Percentiles rank a stretch among this genome's conserved stretches.
These are phyloP conservation scores for Penicillium paxilli DNA, from an alignment of 495 filamentous ascomycete species.

Conservation along the genomic window DNA sequence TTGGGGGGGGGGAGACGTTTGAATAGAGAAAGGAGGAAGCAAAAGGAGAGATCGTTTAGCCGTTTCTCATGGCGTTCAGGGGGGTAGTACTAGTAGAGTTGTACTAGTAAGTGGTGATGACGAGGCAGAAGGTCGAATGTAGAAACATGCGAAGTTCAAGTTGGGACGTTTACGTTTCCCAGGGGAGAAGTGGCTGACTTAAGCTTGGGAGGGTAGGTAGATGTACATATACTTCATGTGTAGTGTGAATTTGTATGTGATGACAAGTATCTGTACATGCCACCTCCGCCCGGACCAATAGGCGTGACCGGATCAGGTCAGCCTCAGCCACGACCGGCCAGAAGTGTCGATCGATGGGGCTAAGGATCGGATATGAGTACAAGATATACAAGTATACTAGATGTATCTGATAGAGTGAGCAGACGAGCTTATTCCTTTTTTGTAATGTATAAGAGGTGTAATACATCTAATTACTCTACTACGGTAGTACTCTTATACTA, in stretches of 20 bases:
- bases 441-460: too few species aligned
- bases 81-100: not conserved
- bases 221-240: not conserved
- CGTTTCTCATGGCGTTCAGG: slow-evolving; percentile 18
- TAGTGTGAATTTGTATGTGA: not conserved
- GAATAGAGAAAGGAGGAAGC: not conserved
- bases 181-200: slow-evolving; percentile 31
- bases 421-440: too few species aligned
- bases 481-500: too few species aligned
- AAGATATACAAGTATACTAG: not conserved
- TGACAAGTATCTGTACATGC: not conserved
- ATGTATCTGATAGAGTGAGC: too few species aligned
- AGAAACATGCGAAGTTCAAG: too few species aligned
- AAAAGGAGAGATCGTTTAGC: slow-evolving; percentile 5
- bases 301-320: slow-evolving; percentile 20
- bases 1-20: not conserved
- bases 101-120: slow-evolving; percentile 4
- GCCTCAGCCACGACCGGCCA: too few species aligned
- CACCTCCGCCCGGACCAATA: slow-evolving; percentile 9
- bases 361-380: not conserved
- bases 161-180: slow-evolving; percentile 28
- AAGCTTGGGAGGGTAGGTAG: slow-evolving; percentile 13
- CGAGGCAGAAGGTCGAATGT: slow-evolving; percentile 9
- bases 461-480: too few species aligned
- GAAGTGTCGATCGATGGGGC: slow-evolving; percentile 19